These are phyloP conservation scores for Tulasnella sp. DNA, from an alignment of 768 basidiomycete genomes.

Conservation along the genomic window DNA sequence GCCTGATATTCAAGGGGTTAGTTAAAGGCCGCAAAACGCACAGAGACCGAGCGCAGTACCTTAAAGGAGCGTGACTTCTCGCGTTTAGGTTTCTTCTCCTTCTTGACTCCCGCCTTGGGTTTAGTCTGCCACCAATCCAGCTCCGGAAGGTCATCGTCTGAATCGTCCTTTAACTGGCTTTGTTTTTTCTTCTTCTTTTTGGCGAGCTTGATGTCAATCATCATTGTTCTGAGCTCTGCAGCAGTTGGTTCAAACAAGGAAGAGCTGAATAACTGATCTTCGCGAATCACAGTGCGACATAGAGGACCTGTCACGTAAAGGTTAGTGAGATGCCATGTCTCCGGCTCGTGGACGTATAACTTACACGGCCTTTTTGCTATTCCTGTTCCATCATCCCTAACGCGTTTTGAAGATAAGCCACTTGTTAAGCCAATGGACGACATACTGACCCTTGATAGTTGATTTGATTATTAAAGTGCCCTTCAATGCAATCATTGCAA, in stretches of 20 bases:
- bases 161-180: not conserved
- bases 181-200: slow-evolving; percentile 5
- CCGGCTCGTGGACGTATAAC: not conserved
- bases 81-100: not conserved
- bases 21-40: not conserved
- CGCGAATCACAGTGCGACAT: slow-evolving; percentile 19
- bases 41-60: too few relatives aligned
- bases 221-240: slow-evolving; percentile 11
- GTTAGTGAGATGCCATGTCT: not conserved
- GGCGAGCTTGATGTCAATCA: not conserved
- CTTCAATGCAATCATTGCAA: slow-evolving; percentile 24
- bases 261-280: slow-evolving; percentile 14
- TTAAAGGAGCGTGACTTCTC: not conserved
- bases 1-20: not conserved
- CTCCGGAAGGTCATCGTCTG: not conserved
- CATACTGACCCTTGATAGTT: slow-evolving; percentile 9
- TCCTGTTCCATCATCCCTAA: slow-evolving; percentile 13
- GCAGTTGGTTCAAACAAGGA: slow-evolving; percentile 13
- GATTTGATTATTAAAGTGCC: slow-evolving; percentile 9
- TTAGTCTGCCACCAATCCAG: not conserved
- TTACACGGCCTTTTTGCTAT: slow-evolving; percentile 4
- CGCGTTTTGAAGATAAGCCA: not conserved
- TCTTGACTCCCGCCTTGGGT: not conserved
- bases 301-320: slow-evolving; percentile 15
- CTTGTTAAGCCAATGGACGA: not conserved